A percentile compares a stretch with the other conserved stretches of the same genome.
Evolutionary conservation across 1,139 yeast species (phyloP).

Genomic region (Yamadazyma pseudoaaseri): DNA sequence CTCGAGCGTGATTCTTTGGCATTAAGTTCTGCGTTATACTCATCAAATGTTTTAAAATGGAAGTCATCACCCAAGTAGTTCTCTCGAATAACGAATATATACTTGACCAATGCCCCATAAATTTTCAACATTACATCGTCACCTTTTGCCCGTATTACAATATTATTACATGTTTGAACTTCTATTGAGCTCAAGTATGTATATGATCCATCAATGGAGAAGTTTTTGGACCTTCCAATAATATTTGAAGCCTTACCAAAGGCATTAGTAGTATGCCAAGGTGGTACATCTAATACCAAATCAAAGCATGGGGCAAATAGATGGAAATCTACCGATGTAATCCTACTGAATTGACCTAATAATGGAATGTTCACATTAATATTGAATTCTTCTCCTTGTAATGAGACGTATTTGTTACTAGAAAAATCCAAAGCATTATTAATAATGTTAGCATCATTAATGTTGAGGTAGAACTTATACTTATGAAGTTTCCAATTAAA

Average conservation of each 20-base stretch:
- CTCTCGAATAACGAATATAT: conserved; percentile 74
- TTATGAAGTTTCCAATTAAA: conserved; percentile 58
- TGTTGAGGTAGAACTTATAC: conserved; percentile 67
- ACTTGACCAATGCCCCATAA: conserved; percentile 77
- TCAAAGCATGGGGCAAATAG: conserved; percentile 61
- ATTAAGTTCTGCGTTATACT: conserved; percentile 43
- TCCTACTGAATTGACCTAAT: conserved; percentile 55
- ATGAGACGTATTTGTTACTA: conserved; percentile 73
- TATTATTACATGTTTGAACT: conserved; percentile 64
- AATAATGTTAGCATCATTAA: conserved; percentile 84
- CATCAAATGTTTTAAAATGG: conserved; percentile 86
- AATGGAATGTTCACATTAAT: conserved; percentile 57
- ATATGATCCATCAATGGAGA: conserved; percentile 64
- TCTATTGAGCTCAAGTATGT: conserved; percentile 59
- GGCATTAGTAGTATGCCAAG: conserved; percentile 85
- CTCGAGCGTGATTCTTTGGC: conserved; percentile 1
- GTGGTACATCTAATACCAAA: conserved; percentile 71
- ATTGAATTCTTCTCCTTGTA: conserved; percentile 62
- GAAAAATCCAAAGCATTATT: conserved; percentile 83
- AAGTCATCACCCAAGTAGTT: conserved; percentile 86
- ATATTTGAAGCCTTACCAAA: conserved; percentile 61
- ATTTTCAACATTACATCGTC: conserved; percentile 66
- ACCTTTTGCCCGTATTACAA: conserved; percentile 65
- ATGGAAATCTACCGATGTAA: conserved; percentile 53
- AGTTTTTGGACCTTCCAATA: conserved; percentile 63